Conservation (phyloP, 805 yeast genomes). For the Metschnikowia corniflorae region DNA sequence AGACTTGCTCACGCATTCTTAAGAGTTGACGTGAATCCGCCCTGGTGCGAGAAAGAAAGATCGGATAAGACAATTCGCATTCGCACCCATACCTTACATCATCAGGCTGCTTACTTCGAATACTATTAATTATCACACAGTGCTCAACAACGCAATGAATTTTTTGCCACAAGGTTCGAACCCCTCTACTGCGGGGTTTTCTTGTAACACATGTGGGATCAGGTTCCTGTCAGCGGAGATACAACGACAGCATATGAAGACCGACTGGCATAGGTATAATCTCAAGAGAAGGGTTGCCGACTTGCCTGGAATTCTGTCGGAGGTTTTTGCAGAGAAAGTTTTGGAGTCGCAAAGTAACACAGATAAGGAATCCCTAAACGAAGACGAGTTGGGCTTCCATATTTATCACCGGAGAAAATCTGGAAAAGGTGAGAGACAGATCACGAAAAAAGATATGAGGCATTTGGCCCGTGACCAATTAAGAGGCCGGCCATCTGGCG, state of each 20-base stretch:
- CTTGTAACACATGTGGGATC: constrained; percentile 88
- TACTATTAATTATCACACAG: too few relatives aligned
- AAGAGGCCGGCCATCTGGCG: constrained; percentile 18
- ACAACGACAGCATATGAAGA: constrained; percentile 91
- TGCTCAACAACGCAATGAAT: constrained; percentile 9
- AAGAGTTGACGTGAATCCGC: too few relatives aligned
- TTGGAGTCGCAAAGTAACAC: constrained; percentile 18
- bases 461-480: constrained; percentile 18
- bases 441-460: constrained; percentile 39
- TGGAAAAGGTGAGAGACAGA: constrained; percentile 26
- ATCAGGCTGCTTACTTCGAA: too few relatives aligned
- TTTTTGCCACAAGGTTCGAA: constrained; percentile 26
- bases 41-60: too few relatives aligned
- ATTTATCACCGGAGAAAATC: constrained; percentile 29
- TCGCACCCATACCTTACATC: too few relatives aligned
- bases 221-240: constrained; percentile 77
- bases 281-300: constrained; percentile 87
- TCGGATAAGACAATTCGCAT: too few relatives aligned
- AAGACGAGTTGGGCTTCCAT: constrained; percentile 55
- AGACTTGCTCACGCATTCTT: too few relatives aligned
- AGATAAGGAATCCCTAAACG: constrained; percentile 24
- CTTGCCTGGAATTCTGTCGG: constrained; percentile 43
- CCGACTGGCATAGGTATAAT: constrained; percentile 98
- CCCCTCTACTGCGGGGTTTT: constrained; percentile 33
- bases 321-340: constrained; percentile 65